These are phyloP conservation scores for Syzygium grande DNA, from an alignment of 345 rosid genomes.

Conservation along the genomic window DNA sequence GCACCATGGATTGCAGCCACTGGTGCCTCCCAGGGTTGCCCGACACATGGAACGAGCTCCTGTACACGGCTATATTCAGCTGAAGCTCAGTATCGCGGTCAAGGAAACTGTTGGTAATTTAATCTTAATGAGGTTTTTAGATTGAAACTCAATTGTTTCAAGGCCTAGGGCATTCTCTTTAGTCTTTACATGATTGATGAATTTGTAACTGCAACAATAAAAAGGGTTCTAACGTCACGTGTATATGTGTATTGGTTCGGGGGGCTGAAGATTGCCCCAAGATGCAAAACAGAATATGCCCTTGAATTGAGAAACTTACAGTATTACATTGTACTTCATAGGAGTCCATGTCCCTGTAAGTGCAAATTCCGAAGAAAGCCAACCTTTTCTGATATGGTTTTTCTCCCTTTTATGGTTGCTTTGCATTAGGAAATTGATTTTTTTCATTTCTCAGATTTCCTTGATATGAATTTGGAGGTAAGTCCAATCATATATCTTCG, in stretches of 20 bases:
- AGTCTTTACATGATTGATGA: not conserved
- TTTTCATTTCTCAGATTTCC: not conserved
- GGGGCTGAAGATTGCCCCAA: not conserved
- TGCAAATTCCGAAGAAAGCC: not conserved
- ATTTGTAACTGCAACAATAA: not conserved
- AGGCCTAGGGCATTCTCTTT: not conserved
- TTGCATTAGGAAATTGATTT: not conserved
- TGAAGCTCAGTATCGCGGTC: not conserved
- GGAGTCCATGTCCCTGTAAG: not conserved
- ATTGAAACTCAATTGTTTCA: not conserved
- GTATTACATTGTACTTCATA: not conserved
- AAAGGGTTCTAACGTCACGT: not conserved
- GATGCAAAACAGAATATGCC: not conserved
- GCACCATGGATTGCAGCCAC: conserved; percentile 71
- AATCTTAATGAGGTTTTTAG: not conserved
- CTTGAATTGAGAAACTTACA: not conserved
- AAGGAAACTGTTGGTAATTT: not conserved
- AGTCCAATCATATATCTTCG: not conserved
- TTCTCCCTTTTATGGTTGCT: not conserved
- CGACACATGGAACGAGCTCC: conserved; percentile 82
- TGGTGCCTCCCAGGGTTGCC: conserved; percentile 99
- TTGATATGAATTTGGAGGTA: not conserved
- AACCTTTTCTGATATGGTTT: not conserved
- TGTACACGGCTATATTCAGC: conserved; percentile 50
- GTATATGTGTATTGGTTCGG: not conserved